Conservation (phyloP, 2,329 filamentous ascomycete species). For the Cercospora beticola region DNA sequence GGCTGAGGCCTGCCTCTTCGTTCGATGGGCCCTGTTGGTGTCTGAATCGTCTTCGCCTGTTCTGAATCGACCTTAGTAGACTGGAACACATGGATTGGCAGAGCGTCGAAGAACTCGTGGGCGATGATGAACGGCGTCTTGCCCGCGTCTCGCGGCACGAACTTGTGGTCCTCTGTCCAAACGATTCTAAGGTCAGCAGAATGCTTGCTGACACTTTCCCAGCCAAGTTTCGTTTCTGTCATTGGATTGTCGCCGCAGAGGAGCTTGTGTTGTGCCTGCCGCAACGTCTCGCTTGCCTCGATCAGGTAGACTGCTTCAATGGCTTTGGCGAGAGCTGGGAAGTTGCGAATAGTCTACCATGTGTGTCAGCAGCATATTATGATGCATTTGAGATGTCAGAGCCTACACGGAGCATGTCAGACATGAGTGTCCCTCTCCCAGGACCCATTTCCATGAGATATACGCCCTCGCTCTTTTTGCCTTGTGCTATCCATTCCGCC, state of each 20-base stretch:
- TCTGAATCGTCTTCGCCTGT: constrained; percentile 44
- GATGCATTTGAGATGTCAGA: too few relatives aligned
- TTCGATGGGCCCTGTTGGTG: constrained; percentile 52
- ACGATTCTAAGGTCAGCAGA: constrained; percentile 67
- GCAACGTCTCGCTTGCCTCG: constrained; percentile 81
- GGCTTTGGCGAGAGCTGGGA: constrained; percentile 71
- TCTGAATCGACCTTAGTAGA: constrained; percentile 53
- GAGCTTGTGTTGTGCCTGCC: constrained; percentile 73
- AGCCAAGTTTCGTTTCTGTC: constrained; percentile 70
- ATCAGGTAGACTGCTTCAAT: constrained; percentile 91
- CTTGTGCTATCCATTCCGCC: constrained; percentile 94
- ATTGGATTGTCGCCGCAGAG: constrained; percentile 74
- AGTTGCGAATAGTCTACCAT: constrained; percentile 74
- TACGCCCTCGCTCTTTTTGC: constrained; percentile 68
- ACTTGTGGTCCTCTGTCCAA: constrained; percentile 86
- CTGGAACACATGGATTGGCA: constrained; percentile 94
- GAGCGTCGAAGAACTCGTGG: constrained; percentile 97
- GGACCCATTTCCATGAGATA: constrained; percentile 93
- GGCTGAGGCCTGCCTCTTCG: constrained; percentile 34
- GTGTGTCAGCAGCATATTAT: background rate
- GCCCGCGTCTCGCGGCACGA: constrained; percentile 65
- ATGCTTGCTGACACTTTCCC: constrained; percentile 74
- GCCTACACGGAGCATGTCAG: constrained; percentile 83
- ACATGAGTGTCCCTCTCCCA: constrained; percentile 93
- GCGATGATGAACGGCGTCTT: constrained; percentile 91